These are phyloP conservation scores for Auricularia heimuer DNA, from an alignment of 768 basidiomycete genomes.

Conservation along the genomic window DNA sequence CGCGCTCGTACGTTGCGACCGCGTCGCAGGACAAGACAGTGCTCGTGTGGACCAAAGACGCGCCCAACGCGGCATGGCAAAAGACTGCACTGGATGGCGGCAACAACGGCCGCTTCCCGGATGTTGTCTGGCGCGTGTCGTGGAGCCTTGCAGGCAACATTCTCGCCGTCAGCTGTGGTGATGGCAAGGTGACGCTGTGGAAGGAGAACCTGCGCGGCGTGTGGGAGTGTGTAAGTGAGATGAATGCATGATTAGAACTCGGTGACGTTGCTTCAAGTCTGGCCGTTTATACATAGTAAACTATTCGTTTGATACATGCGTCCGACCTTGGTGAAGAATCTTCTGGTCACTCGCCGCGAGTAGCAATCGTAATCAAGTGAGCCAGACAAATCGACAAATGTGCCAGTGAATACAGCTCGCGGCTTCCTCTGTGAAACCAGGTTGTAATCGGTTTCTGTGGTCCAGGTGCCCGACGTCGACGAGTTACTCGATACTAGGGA, in stretches of 20 bases:
- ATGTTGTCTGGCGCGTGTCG: slow-evolving; percentile 97
- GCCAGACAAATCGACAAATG: too few species aligned
- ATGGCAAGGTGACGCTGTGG: slow-evolving; percentile 97
- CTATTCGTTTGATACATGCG: too few species aligned
- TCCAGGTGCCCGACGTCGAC: too few species aligned
- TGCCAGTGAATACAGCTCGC: too few species aligned
- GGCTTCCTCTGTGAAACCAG: too few species aligned
- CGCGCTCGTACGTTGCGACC: slow-evolving; percentile 90
- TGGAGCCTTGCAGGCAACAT: slow-evolving; percentile 97
- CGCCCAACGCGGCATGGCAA: slow-evolving; percentile 62
- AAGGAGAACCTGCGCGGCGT: slow-evolving; percentile 92
- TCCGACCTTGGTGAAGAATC: too few species aligned
- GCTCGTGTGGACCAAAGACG: slow-evolving; percentile 84
- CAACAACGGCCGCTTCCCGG: slow-evolving; percentile 77
- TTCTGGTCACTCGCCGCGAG: too few species aligned
- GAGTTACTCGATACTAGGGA: too few species aligned
- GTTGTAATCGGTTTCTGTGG: too few species aligned
- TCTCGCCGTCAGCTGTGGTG: slow-evolving; percentile 91
- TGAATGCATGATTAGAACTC: slow-evolving; percentile 24
- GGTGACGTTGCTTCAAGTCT: neutral
- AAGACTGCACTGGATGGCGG: slow-evolving; percentile 74
- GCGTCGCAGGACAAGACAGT: slow-evolving; percentile 85
- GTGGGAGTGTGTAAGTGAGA: slow-evolving; percentile 96
- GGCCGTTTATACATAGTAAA: too few species aligned
- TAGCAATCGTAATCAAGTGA: too few species aligned